Evolutionary conservation across 2,329 filamentous ascomycete genomes (phyloP), one percentile per base, ranked within the genome.

Genomic region (Metarhizium album): DNA sequence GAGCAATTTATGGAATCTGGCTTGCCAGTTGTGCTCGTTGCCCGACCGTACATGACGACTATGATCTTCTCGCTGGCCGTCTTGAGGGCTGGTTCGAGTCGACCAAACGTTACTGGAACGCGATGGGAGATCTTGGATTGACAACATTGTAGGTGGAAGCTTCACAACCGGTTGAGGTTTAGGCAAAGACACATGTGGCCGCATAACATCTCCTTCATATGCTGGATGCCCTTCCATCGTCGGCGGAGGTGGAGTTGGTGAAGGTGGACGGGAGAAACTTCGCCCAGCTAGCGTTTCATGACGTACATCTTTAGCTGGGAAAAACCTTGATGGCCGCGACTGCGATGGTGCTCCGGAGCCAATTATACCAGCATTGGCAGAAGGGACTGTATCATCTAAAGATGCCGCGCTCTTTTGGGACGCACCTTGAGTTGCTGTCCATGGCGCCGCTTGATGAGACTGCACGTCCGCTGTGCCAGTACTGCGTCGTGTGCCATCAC

Each of bases 1-100:
- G 35, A 95, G 76, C 43, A 95, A 75, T 45, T 78, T 83, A 65
- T 95, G 90, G 65, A 96, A 90, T 60, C 83, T 83, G 59, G 86
- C 84, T 65, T 95, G 89, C 90, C 90, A 91, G 50, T 76, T 75
- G 48, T 62, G 61, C 47, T 73, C 71, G 16, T 62, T 61, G 23
- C 59, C 58, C 43, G 57, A 56, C 9, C 45, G 43, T 5, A 40
- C 31, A 7, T 53, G 49, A 6, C 62, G 57, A 5, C 50, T 54
- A 22, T 57, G 57, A 14, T 60, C 54, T 20, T 54, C 59, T 37
- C 60, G 58, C 5, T 56, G 52, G 16, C 54, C 53, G 45, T 69
- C 68, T 52, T 61, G 69, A 37, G 58, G 62, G 3, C 62, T 51
- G 16, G 61, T 59, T 22, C 65, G 64, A 38, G 61, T 62, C 37